Conservation (phyloP, 768 basidiomycete species). For the Boletus vermiculosoides region DNA sequence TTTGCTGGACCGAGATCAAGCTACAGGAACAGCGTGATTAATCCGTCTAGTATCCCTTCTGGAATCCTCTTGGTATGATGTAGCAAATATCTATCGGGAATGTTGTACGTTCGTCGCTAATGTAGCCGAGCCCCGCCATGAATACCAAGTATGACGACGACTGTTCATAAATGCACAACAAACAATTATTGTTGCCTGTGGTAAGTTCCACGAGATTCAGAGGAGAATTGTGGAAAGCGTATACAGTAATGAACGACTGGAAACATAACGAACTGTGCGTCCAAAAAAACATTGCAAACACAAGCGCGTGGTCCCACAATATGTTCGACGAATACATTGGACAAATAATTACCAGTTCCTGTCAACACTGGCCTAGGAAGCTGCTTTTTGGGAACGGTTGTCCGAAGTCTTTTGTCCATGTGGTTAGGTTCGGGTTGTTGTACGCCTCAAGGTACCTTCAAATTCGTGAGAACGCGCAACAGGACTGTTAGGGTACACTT, state of each 20-base stretch:
- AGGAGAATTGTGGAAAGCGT: slow-evolving; percentile 6
- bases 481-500: slow-evolving; percentile 18
- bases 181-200: slow-evolving; percentile 7
- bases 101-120: slow-evolving; percentile 29
- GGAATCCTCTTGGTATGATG: slow-evolving; percentile 16
- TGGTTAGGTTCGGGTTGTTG: slow-evolving; percentile 76
- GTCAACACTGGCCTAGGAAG: slow-evolving; percentile 58
- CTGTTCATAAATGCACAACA: slow-evolving; percentile 9
- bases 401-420: slow-evolving; percentile 56
- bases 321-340: slow-evolving; percentile 8
- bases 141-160: slow-evolving; percentile 3
- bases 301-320: slow-evolving; percentile 1
- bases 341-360: slow-evolving; percentile 3
- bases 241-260: slow-evolving; percentile 20
- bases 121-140: slow-evolving; percentile 13
- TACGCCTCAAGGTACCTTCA: slow-evolving; percentile 67
- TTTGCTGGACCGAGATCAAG: slow-evolving; percentile 31
- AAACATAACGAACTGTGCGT: slow-evolving; percentile 14
- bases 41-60: slow-evolving; percentile 14
- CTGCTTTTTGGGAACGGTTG: slow-evolving; percentile 70
- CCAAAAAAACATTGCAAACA: slow-evolving; percentile 20
- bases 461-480: slow-evolving; percentile 2
- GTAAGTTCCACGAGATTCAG: slow-evolving; percentile 2
- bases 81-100: slow-evolving; percentile 27
- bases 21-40: slow-evolving; percentile 14